phyloP scores from a whole-genome alignment of 768 basidiomycete species.

The Ramaria sp. region DNA sequence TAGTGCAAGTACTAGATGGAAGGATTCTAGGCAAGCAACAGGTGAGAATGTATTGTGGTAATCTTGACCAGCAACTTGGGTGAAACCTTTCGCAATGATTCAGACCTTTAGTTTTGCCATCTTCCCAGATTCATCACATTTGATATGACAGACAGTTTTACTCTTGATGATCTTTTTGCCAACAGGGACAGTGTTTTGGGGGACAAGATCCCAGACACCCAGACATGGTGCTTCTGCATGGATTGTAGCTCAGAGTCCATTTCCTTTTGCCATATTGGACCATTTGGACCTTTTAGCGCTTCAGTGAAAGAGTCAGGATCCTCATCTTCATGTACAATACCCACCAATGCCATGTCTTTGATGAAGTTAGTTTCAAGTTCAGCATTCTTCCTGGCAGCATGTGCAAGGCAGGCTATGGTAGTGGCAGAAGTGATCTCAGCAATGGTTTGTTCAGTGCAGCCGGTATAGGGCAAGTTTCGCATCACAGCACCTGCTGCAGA shows the following conservation, averaged over 20 bases:
- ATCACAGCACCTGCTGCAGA: background rate
- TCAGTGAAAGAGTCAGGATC: slow-evolving; percentile 12
- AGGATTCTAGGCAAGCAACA: slow-evolving; percentile 2
- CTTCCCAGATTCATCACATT: too few relatives aligned
- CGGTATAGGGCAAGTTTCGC: background rate
- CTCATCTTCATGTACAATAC: slow-evolving; percentile 13
- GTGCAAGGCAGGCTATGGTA: background rate
- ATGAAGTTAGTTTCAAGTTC: slow-evolving; percentile 6
- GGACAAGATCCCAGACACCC: too few relatives aligned
- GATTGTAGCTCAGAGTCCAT: too few relatives aligned
- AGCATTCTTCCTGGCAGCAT: background rate
- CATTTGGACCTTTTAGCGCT: slow-evolving; percentile 14
- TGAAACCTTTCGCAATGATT: too few relatives aligned
- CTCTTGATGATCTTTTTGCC: slow-evolving; percentile 15
- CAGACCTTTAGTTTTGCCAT: too few relatives aligned
- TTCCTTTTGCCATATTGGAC: too few relatives aligned
- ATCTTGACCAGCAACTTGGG: too few relatives aligned
- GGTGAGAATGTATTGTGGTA: too few relatives aligned
- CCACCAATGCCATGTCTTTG: slow-evolving; percentile 9
- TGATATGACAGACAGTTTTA: too few relatives aligned
- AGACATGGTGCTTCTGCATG: too few relatives aligned
- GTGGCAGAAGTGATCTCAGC: background rate
- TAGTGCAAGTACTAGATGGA: slow-evolving; percentile 6
- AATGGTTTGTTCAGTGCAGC: background rate
- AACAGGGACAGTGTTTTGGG: too few relatives aligned